Base-by-base conservation (phyloP, 129 eudicot species). In the Rutidosis leptorrhynchoides region DNA sequence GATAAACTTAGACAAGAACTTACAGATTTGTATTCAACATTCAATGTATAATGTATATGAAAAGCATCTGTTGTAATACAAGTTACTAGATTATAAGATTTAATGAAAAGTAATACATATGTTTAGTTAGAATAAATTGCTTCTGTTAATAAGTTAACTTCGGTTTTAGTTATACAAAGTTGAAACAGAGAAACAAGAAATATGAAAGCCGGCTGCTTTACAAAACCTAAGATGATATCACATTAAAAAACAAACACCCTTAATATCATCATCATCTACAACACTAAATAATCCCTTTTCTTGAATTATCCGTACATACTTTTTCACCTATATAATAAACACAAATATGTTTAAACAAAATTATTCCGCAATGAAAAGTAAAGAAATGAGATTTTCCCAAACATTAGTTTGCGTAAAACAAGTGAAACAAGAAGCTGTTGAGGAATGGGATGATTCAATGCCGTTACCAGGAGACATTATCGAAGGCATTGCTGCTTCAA, bases 391-490 rank as follows among this genome's bases (percentile, higher is more conserved):
- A 16, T 71, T 48, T 51, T 8, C 51, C 2, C 80, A 56, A 11
- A 81, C 73, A 10, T 43, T 84, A 33, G 78, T 84, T 33, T 78
- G 90, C 28, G 86, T 84, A 19, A 84, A 81, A 70, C 57, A 75
- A 59, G 86, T 84, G 46, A 84, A 65, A 73, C 86, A 84, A 68
- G 63, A 75, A 17, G 68, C 26, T 1, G 73, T 70, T 33, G 82
- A 78, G 27, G 84, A 81, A 72, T 81, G 90, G 90, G 80, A 84
- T 14, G 90, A 78, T 53, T 73, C 65, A 32, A 81, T 84, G 90
- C 86, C 86, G 1, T 65, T 84, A 65, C 90, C 90, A 0, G 84
- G 90, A 61, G 90, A 84, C 74, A 81, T 84, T 26, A 76, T 84
- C 10, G 90, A 81, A 81, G 90, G 84, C 7, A 57, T 84, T 16